Base-by-base conservation (phyloP, 164 flowering plant species). In the Magnolia changhungtana region DNA sequence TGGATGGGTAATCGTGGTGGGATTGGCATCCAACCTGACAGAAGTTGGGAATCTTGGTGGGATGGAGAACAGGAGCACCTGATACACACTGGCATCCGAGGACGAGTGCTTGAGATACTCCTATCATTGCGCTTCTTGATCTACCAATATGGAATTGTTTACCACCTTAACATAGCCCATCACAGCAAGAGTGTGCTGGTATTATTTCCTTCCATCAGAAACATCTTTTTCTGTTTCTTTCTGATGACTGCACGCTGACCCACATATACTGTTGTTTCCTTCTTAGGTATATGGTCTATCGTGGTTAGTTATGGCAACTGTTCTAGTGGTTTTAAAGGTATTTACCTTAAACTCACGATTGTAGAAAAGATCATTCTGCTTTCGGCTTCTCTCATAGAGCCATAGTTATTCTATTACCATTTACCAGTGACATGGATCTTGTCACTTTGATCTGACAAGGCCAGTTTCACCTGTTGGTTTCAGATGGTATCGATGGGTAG, bases 1-100 rank as follows among this genome's bases (percentile, higher is more conserved):
- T 96, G 99, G 99, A 92, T 96, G 96, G 98, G 95, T 63, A 94
- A 92, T 78, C 97, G 93, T 52, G 99, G 99, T 71, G 99, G 99
- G 50, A 96, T 96, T 50, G 98, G 98, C 63, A 91, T 94, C 81
- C 80, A 82, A 67, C 81, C 79, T 7, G 93, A 94, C 70, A 91
- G 84, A 80, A 96, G 98, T 82, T 96, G 99, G 99, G 97, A 96
- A 78, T 89, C 97, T 7, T 96, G 99, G 99, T 94, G 98, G 98
- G 92, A 92, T 67, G 88, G 65, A 74, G 97, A 92, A 76, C 95
- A 89, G 74, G 97, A 89, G 24, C 98, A 96, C 80, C 83, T 96
- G 75, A 92, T 86, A 74, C 29, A 82, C 82, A 90, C 98, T 63
- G 87, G 80, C 74, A 74, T 91, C 52, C 84, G 93, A 79, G 98